A percentile compares a stretch with the other conserved stretches of the same genome.
phyloP scores from a whole-genome alignment of 768 basidiomycete genomes.

The Tricholoma saponaceum region DNA sequence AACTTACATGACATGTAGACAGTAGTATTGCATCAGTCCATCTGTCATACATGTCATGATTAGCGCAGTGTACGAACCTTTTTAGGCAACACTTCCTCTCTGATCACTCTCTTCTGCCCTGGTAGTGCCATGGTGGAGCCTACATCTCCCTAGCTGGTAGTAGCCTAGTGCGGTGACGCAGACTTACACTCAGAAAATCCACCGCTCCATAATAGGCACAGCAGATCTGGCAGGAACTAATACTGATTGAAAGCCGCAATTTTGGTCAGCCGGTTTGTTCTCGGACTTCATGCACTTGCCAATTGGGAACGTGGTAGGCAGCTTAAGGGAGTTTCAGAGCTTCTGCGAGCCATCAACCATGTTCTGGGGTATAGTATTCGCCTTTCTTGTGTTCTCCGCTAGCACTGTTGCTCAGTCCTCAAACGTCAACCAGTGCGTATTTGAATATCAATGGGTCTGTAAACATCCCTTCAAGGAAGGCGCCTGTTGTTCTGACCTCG shows the following conservation, averaged over 20 bases:
- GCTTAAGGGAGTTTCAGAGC: background rate
- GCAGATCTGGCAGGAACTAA: background rate
- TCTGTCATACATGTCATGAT: too few relatives aligned
- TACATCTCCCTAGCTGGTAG: too few relatives aligned
- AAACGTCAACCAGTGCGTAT: constrained; percentile 31
- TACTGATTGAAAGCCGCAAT: background rate
- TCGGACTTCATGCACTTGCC: background rate
- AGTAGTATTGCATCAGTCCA: too few relatives aligned
- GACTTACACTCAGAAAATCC: too few relatives aligned
- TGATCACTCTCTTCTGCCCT: too few relatives aligned
- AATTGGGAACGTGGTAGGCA: background rate
- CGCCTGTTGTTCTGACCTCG: background rate
- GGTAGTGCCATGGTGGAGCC: too few relatives aligned
- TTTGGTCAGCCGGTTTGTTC: background rate
- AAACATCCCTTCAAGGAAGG: background rate
- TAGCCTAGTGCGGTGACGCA: too few relatives aligned
- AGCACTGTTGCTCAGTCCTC: constrained; percentile 26
- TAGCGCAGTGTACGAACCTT: too few relatives aligned
- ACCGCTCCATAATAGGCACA: background rate
- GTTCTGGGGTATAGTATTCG: background rate
- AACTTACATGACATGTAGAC: too few relatives aligned
- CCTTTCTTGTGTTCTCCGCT: background rate
- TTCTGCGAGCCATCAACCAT: constrained; percentile 1
- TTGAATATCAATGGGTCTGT: constrained; percentile 34
- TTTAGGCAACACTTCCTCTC: background rate